Evolutionary conservation across 495 filamentous ascomycete species (phyloP).

Genomic region (Trichoderma gamsii): DNA sequence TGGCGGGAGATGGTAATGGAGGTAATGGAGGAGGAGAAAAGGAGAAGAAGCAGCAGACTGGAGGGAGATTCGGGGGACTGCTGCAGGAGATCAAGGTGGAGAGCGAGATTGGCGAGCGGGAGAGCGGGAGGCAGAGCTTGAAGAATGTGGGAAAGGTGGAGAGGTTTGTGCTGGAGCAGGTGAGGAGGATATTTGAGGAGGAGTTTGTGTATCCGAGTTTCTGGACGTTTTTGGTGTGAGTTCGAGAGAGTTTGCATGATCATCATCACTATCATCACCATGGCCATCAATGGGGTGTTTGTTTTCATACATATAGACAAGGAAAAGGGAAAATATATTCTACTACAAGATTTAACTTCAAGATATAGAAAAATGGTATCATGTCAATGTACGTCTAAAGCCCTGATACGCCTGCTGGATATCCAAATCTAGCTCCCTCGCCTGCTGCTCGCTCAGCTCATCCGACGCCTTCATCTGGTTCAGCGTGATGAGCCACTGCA

Average conservation of each 20-base stretch:
- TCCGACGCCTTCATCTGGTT: conserved; percentile 97
- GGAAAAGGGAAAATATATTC: conserved; percentile 15
- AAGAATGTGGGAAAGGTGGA: conserved; percentile 99
- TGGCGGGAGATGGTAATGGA: conserved; percentile 9
- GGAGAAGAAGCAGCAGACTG: conserved; percentile 19
- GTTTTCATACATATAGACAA: not conserved
- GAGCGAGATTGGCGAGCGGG: conserved; percentile 90
- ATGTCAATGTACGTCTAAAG: conserved; percentile 59
- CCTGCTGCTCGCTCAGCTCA: conserved; percentile 80
- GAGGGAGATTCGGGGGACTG: conserved; percentile 59
- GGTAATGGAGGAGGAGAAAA: conserved; percentile 15
- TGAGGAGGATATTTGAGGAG: conserved; percentile 93
- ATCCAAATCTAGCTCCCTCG: conserved; percentile 78
- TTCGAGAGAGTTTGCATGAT: not conserved
- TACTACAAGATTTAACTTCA: not conserved
- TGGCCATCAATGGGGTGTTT: not conserved
- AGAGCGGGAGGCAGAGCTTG: conserved; percentile 83
- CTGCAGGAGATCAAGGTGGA: conserved; percentile 91
- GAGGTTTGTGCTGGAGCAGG: conserved; percentile 93
- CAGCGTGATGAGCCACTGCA: conserved; percentile 93
- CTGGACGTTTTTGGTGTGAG: conserved; percentile 92
- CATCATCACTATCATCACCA: conserved; percentile 15
- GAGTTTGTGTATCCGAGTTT: conserved; percentile 97
- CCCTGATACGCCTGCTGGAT: conserved; percentile 88
- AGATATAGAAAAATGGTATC: not conserved